Base-by-base conservation (phyloP, 1,284 basidiomycete genomes). In the Trametes sp. region DNA sequence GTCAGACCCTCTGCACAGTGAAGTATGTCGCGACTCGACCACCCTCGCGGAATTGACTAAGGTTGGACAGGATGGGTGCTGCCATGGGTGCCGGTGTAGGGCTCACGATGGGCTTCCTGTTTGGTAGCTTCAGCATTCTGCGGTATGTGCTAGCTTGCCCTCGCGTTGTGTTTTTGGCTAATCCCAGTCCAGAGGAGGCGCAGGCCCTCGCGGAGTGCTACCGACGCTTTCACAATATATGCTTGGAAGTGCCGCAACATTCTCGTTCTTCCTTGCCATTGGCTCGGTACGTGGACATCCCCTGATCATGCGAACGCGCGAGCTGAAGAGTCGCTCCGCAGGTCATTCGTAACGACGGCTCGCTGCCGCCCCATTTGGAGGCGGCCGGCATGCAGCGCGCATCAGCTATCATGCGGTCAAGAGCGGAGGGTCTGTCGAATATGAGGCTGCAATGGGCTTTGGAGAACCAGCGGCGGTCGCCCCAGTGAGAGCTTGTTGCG, bases 101-200 rank as follows among this genome's bases (percentile, higher is more conserved):
- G 31, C 83, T 96, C 53, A 96, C 95, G 38, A 96, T 97, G 73
- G 95, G 95, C n/a, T 97, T 98, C 80, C 89, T 98, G 67, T 98
- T 98, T 73, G 95, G 95, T 52, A 88, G 90, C 41, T 96, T 91
- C 81, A 95, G 89, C 69, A 94, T 98, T 74, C 79, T 98, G 45
- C 84, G 94, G 95, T 94, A 70, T 67, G 86, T 76, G 33, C 53
- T 56, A 28, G 57, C 53, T 75, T 33, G 51, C 54, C 23, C 62
- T 24, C 21, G 59, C 57, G n/a, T 29, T 19, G 19, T 42, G 36
- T n/a, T 41, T 14, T 10, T 33, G 21, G 11, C 29, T 55, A 38
- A 53, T 55, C 59, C 13, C 45, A 29, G 35, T 51, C 2, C 71
- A 96, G 95, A 73, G 85, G 87, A 69, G 95, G 96, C 53, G 89